Base-by-base conservation (phyloP, 169 alveolate species). In the Eimeria tenella region DNA sequence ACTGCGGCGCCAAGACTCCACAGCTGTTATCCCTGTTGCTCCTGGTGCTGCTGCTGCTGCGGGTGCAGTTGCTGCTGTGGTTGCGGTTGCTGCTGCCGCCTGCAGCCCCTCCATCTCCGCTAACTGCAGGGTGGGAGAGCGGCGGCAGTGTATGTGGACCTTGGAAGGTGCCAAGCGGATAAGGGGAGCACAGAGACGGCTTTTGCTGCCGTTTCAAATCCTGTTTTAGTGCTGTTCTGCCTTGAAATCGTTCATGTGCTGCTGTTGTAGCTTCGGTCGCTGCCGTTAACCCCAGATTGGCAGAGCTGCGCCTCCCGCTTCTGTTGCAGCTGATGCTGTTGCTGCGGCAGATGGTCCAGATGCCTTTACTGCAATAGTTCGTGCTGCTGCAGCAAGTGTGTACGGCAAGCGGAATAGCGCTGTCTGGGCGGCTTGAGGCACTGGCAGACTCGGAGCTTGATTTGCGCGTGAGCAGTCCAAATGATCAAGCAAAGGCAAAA, bases 1-100 rank as follows among this genome's bases (percentile, higher is more conserved):
- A 56, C 84, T 74, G 84, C 84, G 52, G 60, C 84, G 84, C 84
- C 84, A 74, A 13, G 23, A 21, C n/a, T 71, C 82, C 23, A 49
- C 62, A 42, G 21, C 58, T 42, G 19, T 15, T 8, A 5, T 56
- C 52, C 13, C 77, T 68, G 52, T 50, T 68, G 77, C 77, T 68
- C 21, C 77, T 68, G 77, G 53, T 68, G 52, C 50, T 68, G 52
- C 13, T 68, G 77, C 77, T 68, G 52, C 52, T 68, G 52, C 77
- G 5, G 77, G 1, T 21, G 52, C 77, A 7, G 77, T 50, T 68
- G 49, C 77, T 68, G 50, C 77, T 68, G 77, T 17, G 21, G 77
- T 10, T 21, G 77, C 77, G 5, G 49, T 17, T 68, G 52, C 50
- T 68, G 77, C 50, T 21, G 52, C 77, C 25, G 49, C 77, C 77